A percentile compares a stretch with the other conserved stretches of the same genome.
Evolutionary conservation across 495 filamentous ascomycete genomes (phyloP).

Genomic region (Evernia prunastri): DNA sequence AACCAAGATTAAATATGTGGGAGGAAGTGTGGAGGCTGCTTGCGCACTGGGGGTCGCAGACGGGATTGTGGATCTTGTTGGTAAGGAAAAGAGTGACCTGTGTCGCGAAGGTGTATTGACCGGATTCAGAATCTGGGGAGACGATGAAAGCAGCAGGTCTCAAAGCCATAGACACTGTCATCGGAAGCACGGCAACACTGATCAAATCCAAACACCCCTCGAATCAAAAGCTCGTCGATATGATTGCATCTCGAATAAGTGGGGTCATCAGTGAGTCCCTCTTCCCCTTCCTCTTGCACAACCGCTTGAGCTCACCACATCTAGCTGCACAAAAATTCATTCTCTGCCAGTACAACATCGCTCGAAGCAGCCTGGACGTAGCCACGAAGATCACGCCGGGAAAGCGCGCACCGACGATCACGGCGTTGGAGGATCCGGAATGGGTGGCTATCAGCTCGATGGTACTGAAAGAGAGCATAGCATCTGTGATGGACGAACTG

Average conservation of each 20-base stretch:
- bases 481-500: constrained; percentile 85
- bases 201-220: constrained; percentile 81
- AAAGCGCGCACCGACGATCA: constrained; percentile 90
- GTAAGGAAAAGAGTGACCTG: constrained; percentile 44
- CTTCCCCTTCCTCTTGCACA: background rate
- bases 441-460: constrained; percentile 94
- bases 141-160: constrained; percentile 98
- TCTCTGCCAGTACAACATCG: constrained; percentile 93
- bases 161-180: constrained; percentile 89
- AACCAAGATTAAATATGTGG: constrained; percentile 86
- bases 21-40: constrained; percentile 93
- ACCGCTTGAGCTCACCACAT: constrained; percentile 11
- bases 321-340: constrained; percentile 86
- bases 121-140: constrained; percentile 77
- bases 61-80: constrained; percentile 95
- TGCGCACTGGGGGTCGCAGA: constrained; percentile 94
- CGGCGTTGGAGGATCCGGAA: constrained; percentile 72
- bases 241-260: constrained; percentile 74
- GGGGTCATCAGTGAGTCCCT: constrained; percentile 74
- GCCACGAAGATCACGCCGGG: constrained; percentile 84
- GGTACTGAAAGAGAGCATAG: constrained; percentile 87
- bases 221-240: constrained; percentile 66
- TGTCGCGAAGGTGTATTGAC: background rate
- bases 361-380: constrained; percentile 54
- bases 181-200: constrained; percentile 77